Percentiles rank a stretch among this genome's conserved stretches.
These are phyloP conservation scores for Nannochloropsis salina DNA, from an alignment of 108 stramenopile genomes.

Conservation along the genomic window DNA sequence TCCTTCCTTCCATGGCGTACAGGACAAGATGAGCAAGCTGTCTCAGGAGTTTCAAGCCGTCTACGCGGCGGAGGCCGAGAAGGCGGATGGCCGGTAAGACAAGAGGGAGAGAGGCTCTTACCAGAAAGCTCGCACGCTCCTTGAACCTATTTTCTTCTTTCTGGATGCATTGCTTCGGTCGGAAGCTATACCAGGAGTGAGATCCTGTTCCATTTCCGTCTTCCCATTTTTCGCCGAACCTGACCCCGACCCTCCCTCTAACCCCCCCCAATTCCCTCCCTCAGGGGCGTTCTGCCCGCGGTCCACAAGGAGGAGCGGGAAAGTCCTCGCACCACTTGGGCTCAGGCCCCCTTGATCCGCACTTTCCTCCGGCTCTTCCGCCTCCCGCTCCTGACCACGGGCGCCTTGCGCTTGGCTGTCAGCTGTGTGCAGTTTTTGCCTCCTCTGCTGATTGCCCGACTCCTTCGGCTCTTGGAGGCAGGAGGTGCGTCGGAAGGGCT, in stretches of 20 bases:
- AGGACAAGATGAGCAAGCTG: not conserved
- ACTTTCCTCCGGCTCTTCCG: slow-evolving; percentile 26
- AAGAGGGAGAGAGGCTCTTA: no score
- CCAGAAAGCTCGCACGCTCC: no score
- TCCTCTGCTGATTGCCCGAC: slow-evolving; percentile 26
- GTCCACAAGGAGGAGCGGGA: not conserved
- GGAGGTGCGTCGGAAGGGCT: not conserved
- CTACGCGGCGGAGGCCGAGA: not conserved
- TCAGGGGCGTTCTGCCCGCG: not conserved
- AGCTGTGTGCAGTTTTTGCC: slow-evolving; percentile 39
- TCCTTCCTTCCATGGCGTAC: not conserved
- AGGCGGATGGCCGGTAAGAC: not conserved
- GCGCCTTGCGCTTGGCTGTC: slow-evolving; percentile 30
- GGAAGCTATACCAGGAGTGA: no score
- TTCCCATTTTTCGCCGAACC: not conserved
- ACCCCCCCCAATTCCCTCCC: not conserved
- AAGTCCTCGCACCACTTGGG: not conserved
- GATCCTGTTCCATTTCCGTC: no score
- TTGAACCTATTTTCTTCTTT: no score
- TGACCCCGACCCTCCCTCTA: not conserved
- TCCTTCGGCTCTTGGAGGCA: slow-evolving; percentile 15
- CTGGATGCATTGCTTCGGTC: no score
- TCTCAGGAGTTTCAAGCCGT: not conserved
- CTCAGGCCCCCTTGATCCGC: slow-evolving; percentile 31
- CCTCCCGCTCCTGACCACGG: slow-evolving; percentile 23